Evolutionary conservation across 768 basidiomycete genomes (phyloP), one percentile per base, ranked within the genome.

Genomic region (Pleurotus citrinopileatus): DNA sequence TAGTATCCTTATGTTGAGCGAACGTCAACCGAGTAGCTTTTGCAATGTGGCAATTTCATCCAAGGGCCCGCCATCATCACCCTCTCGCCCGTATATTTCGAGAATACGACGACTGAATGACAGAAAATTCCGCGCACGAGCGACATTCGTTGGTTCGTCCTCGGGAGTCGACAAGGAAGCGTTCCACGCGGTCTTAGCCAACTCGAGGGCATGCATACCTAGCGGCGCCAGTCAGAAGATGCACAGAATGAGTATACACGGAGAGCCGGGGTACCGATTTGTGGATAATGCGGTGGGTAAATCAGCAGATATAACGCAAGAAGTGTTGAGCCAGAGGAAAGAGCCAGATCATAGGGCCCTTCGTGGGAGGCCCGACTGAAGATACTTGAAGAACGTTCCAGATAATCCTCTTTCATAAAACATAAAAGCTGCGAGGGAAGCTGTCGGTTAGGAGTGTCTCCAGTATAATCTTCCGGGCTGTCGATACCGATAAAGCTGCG

Each of bases 181-280:
- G 63, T 93, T 91, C 90, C 90, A 92, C 5, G 76, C 73, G 0
- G 87, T 86, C 72, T 91, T 91, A 1, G 89, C 79, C 63, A 90
- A 68, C 62, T 92, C 90, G 17, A 91, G 65, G 9, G 83, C 69
- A 66, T 93, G 91, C 71, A 90, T 74, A 12, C 89, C 90, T 93
- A 53, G 32, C 43, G n/a, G 36, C n/a, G 54, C 15, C n/a, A 37
- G 19, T 51, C 4, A 51, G 32, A 17, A 20, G 29, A n/a, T 8
- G 23, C n/a, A 12, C 29, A 48, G 37, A 22, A 15, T 53, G 44
- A 40, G 42, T 40, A 29, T n/a, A n/a, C n/a, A 7, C 15, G 57
- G 6, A 19, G 22, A 50, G 5, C 27, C 10, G 27, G 65, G 78
- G 58, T 52, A 89, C 91, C 91, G 22, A 85, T 89, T 59, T 91